phyloP scores from a whole-genome alignment of 2,329 filamentous ascomycete genomes.

The Gnomoniopsis sp. region DNA sequence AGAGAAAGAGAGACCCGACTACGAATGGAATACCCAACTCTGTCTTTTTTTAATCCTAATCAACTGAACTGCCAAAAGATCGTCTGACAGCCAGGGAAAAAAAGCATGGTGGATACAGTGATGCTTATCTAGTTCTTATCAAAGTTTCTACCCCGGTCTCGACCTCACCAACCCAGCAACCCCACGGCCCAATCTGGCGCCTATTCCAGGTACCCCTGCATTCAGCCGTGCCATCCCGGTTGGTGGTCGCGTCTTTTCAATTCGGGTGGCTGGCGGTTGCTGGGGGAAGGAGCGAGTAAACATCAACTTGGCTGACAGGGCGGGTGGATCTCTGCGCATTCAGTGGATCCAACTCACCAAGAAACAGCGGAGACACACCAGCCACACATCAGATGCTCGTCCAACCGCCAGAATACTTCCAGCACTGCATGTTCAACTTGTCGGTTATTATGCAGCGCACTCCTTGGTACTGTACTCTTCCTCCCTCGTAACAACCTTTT shows the following conservation, averaged over 20 bases:
- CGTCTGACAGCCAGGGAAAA: not conserved
- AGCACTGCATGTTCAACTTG: not conserved
- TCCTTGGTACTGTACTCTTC: not conserved
- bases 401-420: conserved; percentile 5
- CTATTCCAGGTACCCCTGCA: not conserved
- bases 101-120: not conserved
- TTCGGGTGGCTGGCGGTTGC: conserved; percentile 9
- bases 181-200: not conserved
- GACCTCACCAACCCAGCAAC: not conserved
- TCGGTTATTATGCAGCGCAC: not conserved
- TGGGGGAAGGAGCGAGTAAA: conserved; percentile 12
- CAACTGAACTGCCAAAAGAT: not conserved
- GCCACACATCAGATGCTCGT: conserved; percentile 2
- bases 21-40: conserved; percentile 18
- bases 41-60: not conserved
- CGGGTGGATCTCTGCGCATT: not conserved
- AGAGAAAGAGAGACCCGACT: not conserved
- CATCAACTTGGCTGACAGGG: not conserved
- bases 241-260: conserved; percentile 2
- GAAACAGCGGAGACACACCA: conserved; percentile 5
- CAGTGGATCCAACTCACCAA: not conserved
- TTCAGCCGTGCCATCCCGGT: conserved; percentile 6
- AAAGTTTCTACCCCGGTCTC: not conserved
- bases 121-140: not conserved
- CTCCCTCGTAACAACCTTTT: not conserved